Conservation (phyloP, 208 protist genomes). For the Acanthamoeba triangularis region DNA sequence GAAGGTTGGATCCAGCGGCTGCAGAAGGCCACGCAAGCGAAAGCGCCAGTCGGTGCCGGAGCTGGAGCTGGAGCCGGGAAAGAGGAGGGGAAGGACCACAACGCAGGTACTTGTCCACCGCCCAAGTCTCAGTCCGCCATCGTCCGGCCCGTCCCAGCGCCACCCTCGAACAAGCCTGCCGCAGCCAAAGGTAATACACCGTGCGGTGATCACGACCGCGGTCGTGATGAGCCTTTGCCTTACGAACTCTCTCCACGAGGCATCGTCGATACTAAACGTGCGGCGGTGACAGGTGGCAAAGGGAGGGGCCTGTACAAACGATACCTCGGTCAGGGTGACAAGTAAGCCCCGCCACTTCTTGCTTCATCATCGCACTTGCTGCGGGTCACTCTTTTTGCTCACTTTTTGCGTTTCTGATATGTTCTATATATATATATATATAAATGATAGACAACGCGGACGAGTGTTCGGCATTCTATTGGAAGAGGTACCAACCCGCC, state of each 20-base stretch:
- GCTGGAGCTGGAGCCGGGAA: neutral
- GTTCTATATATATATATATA: too few relatives aligned
- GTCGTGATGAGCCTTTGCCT: neutral
- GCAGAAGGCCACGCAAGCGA: neutral
- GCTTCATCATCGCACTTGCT: neutral
- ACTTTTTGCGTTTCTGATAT: too few relatives aligned
- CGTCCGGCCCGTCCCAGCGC: too few relatives aligned
- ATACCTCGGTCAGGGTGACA: neutral
- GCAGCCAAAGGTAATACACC: neutral
- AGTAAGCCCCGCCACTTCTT: neutral
- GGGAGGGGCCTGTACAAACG: slow-evolving; percentile 19
- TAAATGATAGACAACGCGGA: neutral
- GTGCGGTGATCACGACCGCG: neutral
- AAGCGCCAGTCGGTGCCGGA: neutral
- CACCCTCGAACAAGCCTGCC: neutral
- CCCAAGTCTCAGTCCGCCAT: slow-evolving; percentile 8
- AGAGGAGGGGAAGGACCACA: neutral
- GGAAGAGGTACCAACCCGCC: neutral
- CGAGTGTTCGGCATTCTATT: slow-evolving; percentile 10
- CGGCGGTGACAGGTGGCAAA: neutral
- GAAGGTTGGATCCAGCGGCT: slow-evolving; percentile 19
- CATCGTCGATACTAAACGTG: neutral
- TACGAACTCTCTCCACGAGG: neutral
- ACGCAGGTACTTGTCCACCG: neutral
- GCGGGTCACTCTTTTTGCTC: neutral